Conservation (phyloP, 2,329 filamentous ascomycete species). For the Aspergillus alliaceus region DNA sequence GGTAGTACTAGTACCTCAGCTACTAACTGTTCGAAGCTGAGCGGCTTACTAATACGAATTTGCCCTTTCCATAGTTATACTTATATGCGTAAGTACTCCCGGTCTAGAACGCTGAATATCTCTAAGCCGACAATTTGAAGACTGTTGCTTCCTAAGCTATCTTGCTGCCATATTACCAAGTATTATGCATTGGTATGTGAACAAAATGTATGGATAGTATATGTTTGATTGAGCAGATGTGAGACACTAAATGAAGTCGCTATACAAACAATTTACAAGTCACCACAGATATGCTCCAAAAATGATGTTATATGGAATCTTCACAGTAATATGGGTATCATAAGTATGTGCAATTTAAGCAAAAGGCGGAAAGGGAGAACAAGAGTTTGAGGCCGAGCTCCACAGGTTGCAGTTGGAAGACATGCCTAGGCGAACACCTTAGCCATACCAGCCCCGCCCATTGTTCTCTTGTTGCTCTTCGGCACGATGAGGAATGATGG, state of each 20-base stretch:
- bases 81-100: too few relatives aligned
- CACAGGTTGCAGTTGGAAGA: not conserved
- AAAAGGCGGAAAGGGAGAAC: not conserved
- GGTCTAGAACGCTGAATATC: not conserved
- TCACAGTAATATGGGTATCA: constrained; percentile 17
- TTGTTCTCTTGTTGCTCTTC: constrained; percentile 56
- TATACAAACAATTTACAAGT: not conserved
- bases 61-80: too few relatives aligned
- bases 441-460: constrained; percentile 67
- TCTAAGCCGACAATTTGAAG: not conserved
- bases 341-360: constrained; percentile 2
- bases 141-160: not conserved
- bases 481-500: constrained; percentile 80
- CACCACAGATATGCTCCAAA: not conserved
- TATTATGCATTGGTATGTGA: not conserved
- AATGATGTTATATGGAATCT: not conserved
- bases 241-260: too few relatives aligned
- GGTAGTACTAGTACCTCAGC: too few relatives aligned
- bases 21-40: too few relatives aligned
- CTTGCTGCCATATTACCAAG: not conserved
- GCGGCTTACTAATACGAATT: too few relatives aligned
- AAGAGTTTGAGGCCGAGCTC: not conserved
- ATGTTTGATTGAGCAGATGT: too few relatives aligned
- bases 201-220: too few relatives aligned
- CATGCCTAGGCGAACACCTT: constrained; percentile 2